Evolutionary conservation across 768 basidiomycete genomes (phyloP).

Genomic region (Lepiota venenata): DNA sequence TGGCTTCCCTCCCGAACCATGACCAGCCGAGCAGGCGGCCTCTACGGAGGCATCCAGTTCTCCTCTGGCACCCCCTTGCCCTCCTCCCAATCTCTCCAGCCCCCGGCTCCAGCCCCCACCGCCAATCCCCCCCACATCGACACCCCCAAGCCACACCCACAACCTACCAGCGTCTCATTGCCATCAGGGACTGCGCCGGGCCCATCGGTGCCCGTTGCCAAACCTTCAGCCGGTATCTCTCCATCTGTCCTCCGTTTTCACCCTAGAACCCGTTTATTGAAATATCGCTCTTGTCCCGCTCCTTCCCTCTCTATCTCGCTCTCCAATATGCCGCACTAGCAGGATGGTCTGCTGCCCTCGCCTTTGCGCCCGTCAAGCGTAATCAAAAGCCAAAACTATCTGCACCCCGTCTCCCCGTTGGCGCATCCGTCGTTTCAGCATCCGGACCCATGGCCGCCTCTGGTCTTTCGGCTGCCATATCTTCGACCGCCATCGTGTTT

Average conservation of each 20-base stretch:
- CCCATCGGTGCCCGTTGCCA: constrained; percentile 24
- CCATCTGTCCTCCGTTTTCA: constrained; percentile 43
- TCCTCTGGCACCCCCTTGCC: constrained; percentile 62
- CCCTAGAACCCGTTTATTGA: constrained; percentile 57
- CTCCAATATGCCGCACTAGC: constrained; percentile 17
- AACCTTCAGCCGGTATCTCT: constrained; percentile 59
- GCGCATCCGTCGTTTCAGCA: constrained; percentile 52
- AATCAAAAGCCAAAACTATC: constrained; percentile 56
- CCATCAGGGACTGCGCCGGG: constrained; percentile 20
- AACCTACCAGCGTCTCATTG: constrained; percentile 22
- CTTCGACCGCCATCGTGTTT: constrained; percentile 43
- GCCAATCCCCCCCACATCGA: constrained; percentile 15
- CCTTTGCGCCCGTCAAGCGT: constrained; percentile 81
- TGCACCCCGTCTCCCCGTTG: constrained; percentile 53
- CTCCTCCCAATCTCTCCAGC: constrained; percentile 30
- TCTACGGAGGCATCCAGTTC: constrained; percentile 87
- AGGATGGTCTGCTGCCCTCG: constrained; percentile 91
- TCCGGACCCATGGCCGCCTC: constrained; percentile 21
- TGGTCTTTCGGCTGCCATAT: background rate
- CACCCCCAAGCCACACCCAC: constrained; percentile 19
- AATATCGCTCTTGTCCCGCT: constrained; percentile 35
- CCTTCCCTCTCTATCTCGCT: constrained; percentile 14
- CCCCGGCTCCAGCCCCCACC: constrained; percentile 19
- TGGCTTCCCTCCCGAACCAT: constrained; percentile 34
- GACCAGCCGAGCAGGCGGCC: constrained; percentile 78